Conservation (phyloP, 768 basidiomycete genomes). For the Cystobasidium tubakii region DNA sequence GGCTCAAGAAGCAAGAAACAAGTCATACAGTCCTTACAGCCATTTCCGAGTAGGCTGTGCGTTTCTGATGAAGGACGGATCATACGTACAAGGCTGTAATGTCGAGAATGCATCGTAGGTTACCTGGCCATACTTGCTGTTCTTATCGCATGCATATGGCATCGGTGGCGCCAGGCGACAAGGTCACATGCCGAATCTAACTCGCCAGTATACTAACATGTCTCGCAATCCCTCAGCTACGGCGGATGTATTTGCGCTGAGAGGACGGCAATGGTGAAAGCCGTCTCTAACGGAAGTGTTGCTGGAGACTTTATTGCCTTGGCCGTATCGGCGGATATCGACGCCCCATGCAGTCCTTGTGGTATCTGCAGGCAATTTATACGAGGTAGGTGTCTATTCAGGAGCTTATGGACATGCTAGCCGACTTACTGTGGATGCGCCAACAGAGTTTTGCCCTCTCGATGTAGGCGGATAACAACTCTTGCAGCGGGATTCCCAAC, state of each 20-base stretch:
- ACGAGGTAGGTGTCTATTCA: slow-evolving; percentile 18
- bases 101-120: slow-evolving; percentile 92
- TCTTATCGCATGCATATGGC: background rate
- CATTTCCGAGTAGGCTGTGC: slow-evolving; percentile 91
- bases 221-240: slow-evolving; percentile 46
- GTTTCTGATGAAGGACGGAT: slow-evolving; percentile 63
- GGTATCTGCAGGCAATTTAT: slow-evolving; percentile 84
- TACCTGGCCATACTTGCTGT: slow-evolving; percentile 30
- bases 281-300: slow-evolving; percentile 59
- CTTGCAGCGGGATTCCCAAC: too few relatives aligned
- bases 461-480: slow-evolving; percentile 46
- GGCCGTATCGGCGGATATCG: slow-evolving; percentile 72
- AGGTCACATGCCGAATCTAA: background rate
- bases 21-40: slow-evolving; percentile 74
- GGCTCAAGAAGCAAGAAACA: slow-evolving; percentile 6
- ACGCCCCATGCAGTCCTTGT: slow-evolving; percentile 69
- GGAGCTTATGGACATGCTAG: background rate
- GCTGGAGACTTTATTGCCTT: slow-evolving; percentile 75
- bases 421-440: background rate
- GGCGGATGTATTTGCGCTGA: slow-evolving; percentile 91
- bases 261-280: slow-evolving; percentile 89
- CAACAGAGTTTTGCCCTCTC: slow-evolving; percentile 65
- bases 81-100: slow-evolving; percentile 76
- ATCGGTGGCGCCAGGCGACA: background rate
- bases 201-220: background rate